Base-by-base conservation (phyloP, 2,329 filamentous ascomycete species). In the Nigrospora oryzae region DNA sequence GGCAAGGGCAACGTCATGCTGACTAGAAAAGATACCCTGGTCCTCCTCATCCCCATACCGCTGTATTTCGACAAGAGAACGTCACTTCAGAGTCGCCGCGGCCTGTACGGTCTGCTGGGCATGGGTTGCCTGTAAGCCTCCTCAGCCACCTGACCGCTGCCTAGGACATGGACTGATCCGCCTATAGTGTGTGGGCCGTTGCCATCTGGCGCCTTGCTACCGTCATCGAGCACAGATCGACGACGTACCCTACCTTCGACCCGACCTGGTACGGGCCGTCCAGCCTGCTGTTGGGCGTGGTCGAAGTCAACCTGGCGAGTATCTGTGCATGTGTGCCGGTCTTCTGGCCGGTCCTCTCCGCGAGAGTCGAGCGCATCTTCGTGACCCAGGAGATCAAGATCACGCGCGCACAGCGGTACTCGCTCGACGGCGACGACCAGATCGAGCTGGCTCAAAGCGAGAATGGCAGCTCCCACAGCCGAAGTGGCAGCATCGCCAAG, bases 351-450 rank as follows among this genome's bases (percentile, higher is more conserved):
- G 49, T 57, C 8, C 45, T 66, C 2, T 48, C 53, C 17, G 49
- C 57, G 16, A 46, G 46, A 6, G 33, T 62, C 34, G 56, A 53
- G 44, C 53, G 46, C 34, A 64, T 66, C 46, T 63, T 64, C 46
- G 57, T 65, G 13, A 64, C 61, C 11, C 56, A 58, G 12, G 63
- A 65, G 40, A 55, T 65, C 33, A 47, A 53, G 36, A 47, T 58
- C n/a, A 54, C 48, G 5, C 44, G 52, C 28, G 32, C 41, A 11
- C 33, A 19, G 6, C 43, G 47, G 11, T 49, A 36, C 38, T 49
- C 47, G 11, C 31, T 31, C 17, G 38, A 37, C 46, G 36, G 36
- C 30, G 47, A 49, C 36, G 47, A 48, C 17, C 42, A 45, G 35
- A 42, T 45, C 28, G 46, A 48, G 33, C 40, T 45, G 19, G 37